Conservation (phyloP, 2,329 filamentous ascomycete genomes). For the Diaporthe batatas region DNA sequence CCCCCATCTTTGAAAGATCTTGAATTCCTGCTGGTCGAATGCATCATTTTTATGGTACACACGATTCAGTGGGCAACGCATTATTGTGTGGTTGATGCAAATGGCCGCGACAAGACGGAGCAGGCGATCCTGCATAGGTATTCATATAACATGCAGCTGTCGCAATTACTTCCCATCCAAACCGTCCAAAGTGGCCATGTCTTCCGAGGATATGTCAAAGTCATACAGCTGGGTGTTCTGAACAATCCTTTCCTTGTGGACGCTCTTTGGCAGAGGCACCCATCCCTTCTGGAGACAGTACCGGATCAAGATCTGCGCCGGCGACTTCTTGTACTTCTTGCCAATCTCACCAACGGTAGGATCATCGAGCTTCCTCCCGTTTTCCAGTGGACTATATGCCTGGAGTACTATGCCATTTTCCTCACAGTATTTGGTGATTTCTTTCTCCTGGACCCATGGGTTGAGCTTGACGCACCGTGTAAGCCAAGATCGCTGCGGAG, state of each 20-base stretch:
- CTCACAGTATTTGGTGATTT: slow-evolving; percentile 69
- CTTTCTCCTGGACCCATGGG: slow-evolving; percentile 74
- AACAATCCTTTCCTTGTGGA: slow-evolving; percentile 68
- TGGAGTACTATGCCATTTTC: slow-evolving; percentile 64
- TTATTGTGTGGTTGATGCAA: background rate
- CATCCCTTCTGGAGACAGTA: slow-evolving; percentile 79
- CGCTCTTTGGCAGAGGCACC: slow-evolving; percentile 77
- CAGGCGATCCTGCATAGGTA: background rate
- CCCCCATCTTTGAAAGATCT: background rate
- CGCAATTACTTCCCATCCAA: slow-evolving; percentile 26
- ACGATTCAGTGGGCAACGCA: too few species aligned
- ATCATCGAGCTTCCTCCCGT: slow-evolving; percentile 73
- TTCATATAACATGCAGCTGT: too few species aligned
- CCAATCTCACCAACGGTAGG: slow-evolving; percentile 68
- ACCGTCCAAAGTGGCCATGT: slow-evolving; percentile 59
- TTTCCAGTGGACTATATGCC: slow-evolving; percentile 66
- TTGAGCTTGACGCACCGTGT: slow-evolving; percentile 58
- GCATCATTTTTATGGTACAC: too few species aligned
- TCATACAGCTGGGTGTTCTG: slow-evolving; percentile 72
- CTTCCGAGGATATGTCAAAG: slow-evolving; percentile 68
- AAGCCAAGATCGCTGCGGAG: background rate
- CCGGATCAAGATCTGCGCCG: slow-evolving; percentile 76
- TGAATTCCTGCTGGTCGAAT: too few species aligned
- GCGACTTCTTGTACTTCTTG: slow-evolving; percentile 69
- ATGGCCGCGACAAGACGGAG: too few species aligned